A percentile compares a stretch with the other conserved stretches of the same genome.
phyloP scores from a whole-genome alignment of 331 rosid species.

The Erythrophleum ivorense region DNA sequence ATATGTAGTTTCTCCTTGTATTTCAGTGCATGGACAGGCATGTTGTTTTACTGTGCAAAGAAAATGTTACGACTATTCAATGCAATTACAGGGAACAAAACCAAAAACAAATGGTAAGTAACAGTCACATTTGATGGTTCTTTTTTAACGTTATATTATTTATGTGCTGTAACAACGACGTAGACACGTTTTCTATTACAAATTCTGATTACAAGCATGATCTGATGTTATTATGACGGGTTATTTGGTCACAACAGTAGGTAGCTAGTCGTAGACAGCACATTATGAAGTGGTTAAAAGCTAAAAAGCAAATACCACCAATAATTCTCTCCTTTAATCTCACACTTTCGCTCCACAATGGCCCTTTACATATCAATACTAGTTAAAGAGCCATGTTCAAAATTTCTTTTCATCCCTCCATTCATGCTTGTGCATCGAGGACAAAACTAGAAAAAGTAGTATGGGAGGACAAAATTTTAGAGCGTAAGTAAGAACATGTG shows the following conservation, averaged over 20 bases:
- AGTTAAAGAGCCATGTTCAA: too few relatives aligned
- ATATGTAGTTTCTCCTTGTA: not conserved
- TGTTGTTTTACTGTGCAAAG: not conserved
- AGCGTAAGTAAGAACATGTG: too few relatives aligned
- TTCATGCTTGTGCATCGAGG: too few relatives aligned
- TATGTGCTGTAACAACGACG: not conserved
- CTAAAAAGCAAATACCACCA: not conserved
- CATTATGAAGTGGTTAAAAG: not conserved
- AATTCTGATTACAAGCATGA: not conserved
- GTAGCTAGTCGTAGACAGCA: not conserved
- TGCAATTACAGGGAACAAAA: not conserved
- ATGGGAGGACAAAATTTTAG: too few relatives aligned
- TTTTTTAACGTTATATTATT: not conserved
- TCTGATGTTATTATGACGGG: not conserved
- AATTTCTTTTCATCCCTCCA: too few relatives aligned
- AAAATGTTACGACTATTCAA: too few relatives aligned
- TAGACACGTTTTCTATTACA: not conserved
- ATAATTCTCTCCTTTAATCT: not conserved
- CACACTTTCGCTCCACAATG: slow-evolving; percentile 7
- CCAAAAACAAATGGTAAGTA: not conserved
- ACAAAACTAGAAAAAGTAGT: too few relatives aligned
- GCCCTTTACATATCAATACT: not conserved
- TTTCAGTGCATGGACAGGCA: not conserved
- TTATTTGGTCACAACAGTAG: not conserved
- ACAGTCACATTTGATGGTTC: not conserved